Evolutionary conservation across 2,329 filamentous ascomycete genomes (phyloP), one percentile per base, ranked within the genome.

Genomic region (Phaeoacremonium minimum): DNA sequence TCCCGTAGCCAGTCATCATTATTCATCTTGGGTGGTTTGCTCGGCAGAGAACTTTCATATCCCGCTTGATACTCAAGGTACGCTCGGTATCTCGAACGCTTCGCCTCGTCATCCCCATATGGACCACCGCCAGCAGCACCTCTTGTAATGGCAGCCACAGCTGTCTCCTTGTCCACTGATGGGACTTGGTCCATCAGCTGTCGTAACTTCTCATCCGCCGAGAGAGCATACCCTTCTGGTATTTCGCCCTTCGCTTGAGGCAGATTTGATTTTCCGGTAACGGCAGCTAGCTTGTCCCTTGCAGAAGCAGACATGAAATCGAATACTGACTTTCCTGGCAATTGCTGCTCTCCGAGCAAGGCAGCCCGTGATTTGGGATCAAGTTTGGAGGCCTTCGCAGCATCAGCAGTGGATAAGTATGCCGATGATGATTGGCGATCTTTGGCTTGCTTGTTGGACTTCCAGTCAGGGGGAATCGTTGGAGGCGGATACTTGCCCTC

Each of bases 301-400:
- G 86, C 80, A 20, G 85, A 75, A 0, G 87, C 72, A 0, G 86
- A 86, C 46, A 98, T 74, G 59, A 86, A 98, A 61, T 97, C 90
- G 57, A 97, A 98, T 4, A 98, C 82, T 0, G 93, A 97, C 64
- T 97, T 96, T 1, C 88, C 87, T 0, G 90, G 90, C 1, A 97
- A 67, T 22, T 79, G 75, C 28, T 77, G 71, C 63, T 96, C 91
- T 22, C 90, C 90, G 2, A 97, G 71, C 1, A 95, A 69, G 4
- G 80, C 80, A 11, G 89, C 90, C 43, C 93, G 80, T 29, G 83
- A 71, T 52, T 79, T 83, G 1, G 87, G 82, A 55, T 95, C 80
- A 7, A 95, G 71, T 1, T 71, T 78, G 0, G 87, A 93, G 3
- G 77, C 69, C 58, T 83, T 90, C 7, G 89, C 88, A 2, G 85